Base-by-base conservation (phyloP, 2,329 filamentous ascomycete genomes). In the Fusarium irregulare region DNA sequence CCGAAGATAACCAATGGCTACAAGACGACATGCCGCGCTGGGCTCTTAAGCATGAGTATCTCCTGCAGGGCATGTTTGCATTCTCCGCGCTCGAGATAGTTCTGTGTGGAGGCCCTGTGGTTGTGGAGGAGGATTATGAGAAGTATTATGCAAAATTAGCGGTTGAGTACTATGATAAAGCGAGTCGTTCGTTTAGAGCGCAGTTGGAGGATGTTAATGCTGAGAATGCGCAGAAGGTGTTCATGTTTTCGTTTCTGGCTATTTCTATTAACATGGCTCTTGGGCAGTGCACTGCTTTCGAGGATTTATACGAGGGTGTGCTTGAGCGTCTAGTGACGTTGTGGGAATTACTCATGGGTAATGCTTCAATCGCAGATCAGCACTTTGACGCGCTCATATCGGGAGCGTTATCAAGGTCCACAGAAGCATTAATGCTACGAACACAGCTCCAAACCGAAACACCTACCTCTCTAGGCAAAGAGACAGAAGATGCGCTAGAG, bases 41-140 rank as follows among this genome's bases (percentile, higher is more conserved):
- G 64, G 78, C 76, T 0, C 74, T 83, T n/a, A 73, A 76, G n/a
- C 73, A 82, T 37, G 76, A 79, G 30, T 83, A 79, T 56, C 73
- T 83, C 46, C 67, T 83, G 4, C 75, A 83, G 34, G 79, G 80
- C 56, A 75, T 82, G 37, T 68, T 75, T 48, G 64, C 70, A n/a
- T 64, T 75, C 13, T 61, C 72, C 0, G 71, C 73, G 3, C 65
- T 75, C 3, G 71, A 75, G 13, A 49, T 75, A 10, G 73, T 66
- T 11, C 59, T 75, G 3, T 73, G 71, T 37, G 73, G 71, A 6
- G 68, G 50, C 6, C 25, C 60, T 7, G 62, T 70, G 1, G 58
- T 72, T 0, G 20, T 64, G 1, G 60, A 62, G 8, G 65, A 73
- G 6, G 73, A 74, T 2, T 46, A 66, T 4, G 61, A 60, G 2